Percentiles rank a stretch among this genome's conserved stretches.
Evolutionary conservation across 2,329 filamentous ascomycete species (phyloP).

Genomic region (Chaetomium olivaceum): DNA sequence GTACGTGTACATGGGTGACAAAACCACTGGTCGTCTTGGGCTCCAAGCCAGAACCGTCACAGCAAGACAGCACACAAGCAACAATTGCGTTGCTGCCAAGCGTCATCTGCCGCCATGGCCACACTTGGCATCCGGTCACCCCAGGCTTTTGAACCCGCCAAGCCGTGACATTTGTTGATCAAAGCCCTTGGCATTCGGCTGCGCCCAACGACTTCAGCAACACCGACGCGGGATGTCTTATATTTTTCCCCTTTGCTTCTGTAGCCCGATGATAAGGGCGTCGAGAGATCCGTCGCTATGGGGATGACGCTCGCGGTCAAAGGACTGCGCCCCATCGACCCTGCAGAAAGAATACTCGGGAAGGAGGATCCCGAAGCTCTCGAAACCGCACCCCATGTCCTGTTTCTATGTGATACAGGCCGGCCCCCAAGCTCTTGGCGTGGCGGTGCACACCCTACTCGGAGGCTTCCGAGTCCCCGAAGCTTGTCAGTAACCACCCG

Average conservation of each 20-base stretch:
- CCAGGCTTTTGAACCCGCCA: constrained; percentile 17
- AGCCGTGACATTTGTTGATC: constrained; percentile 26
- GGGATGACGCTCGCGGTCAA: neutral
- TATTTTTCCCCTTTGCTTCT: constrained; percentile 4
- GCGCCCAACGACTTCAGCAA: neutral
- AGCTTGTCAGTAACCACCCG: neutral
- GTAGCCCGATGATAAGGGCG: neutral
- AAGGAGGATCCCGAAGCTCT: neutral
- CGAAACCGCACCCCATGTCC: neutral
- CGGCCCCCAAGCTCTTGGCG: neutral
- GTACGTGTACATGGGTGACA: neutral
- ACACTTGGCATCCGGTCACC: constrained; percentile 16
- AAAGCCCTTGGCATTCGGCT: constrained; percentile 21
- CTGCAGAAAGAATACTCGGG: neutral
- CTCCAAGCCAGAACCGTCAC: neutral
- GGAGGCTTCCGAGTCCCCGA: neutral
- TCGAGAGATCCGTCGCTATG: neutral
- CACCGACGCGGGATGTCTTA: constrained; percentile 20
- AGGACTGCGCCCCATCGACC: neutral
- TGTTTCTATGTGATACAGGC: neutral
- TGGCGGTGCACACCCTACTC: neutral
- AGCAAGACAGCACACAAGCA: neutral
- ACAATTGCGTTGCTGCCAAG: constrained; percentile 18
- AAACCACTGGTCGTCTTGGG: neutral
- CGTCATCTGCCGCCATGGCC: constrained; percentile 22